phyloP scores from a whole-genome alignment of 2,329 filamentous ascomycete genomes.

The Talaromyces piceae region DNA sequence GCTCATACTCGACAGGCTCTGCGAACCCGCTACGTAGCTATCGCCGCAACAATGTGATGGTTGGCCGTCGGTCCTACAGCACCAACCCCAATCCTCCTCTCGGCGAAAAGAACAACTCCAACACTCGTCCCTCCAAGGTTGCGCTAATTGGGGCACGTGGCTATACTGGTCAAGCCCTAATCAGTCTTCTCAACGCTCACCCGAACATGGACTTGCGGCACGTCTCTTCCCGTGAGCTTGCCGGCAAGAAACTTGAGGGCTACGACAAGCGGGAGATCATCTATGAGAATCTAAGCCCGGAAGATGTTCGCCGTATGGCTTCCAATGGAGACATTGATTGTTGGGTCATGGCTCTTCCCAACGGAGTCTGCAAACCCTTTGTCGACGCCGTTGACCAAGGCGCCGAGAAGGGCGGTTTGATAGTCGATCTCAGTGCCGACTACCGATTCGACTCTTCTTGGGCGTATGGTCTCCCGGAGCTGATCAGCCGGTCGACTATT shows the following conservation, averaged over 20 bases:
- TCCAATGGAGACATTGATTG: conserved; percentile 80
- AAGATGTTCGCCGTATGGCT: conserved; percentile 80
- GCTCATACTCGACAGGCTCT: conserved; percentile 57
- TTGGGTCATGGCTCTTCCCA: conserved; percentile 96
- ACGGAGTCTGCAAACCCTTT: conserved; percentile 88
- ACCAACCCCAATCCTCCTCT: conserved; percentile 81
- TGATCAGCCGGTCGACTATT: conserved; percentile 69
- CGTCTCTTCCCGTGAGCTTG: conserved; percentile 88
- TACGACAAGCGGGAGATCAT: conserved; percentile 87
- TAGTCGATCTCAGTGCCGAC: conserved; percentile 93
- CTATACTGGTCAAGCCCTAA: conserved; percentile 87
- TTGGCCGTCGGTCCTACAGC: conserved; percentile 34
- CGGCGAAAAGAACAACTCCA: conserved; percentile 80
- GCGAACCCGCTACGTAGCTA: conserved; percentile 32
- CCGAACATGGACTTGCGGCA: conserved; percentile 83
- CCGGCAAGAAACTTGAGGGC: conserved; percentile 75
- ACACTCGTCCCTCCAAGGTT: conserved; percentile 68
- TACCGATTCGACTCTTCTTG: conserved; percentile 80
- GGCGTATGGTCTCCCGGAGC: conserved; percentile 87
- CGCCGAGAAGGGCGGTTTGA: conserved; percentile 61
- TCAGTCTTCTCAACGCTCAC: conserved; percentile 79
- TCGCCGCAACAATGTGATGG: conserved; percentile 24
- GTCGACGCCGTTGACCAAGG: conserved; percentile 77
- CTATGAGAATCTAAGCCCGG: conserved; percentile 82
- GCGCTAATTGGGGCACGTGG: conserved; percentile 87